Conservation (phyloP, 129 eudicot genomes). For the Saposhnikovia divaricata region DNA sequence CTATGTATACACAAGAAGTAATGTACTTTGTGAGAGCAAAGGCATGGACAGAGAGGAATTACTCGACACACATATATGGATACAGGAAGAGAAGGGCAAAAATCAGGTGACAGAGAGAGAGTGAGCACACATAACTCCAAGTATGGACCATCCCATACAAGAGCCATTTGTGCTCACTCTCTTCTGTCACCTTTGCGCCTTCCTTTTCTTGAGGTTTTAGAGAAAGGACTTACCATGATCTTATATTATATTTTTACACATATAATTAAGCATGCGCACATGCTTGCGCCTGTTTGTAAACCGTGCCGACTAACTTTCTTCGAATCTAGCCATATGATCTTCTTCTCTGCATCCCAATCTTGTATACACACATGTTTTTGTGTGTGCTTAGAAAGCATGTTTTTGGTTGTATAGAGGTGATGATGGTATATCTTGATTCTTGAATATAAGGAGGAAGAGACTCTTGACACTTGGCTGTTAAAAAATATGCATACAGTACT, state of each 20-base stretch:
- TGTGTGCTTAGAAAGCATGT: not conserved
- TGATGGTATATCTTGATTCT: not conserved
- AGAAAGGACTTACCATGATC: too few species aligned
- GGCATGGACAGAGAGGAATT: not conserved
- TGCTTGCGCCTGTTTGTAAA: not conserved
- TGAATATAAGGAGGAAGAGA: not conserved
- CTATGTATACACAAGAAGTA: too few species aligned
- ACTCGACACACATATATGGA: not conserved
- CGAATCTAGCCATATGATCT: not conserved
- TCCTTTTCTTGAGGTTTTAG: not conserved
- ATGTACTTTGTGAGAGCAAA: too few species aligned
- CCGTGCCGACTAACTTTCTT: not conserved
- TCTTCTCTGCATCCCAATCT: not conserved
- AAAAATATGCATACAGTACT: not conserved
- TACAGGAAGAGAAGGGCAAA: too few species aligned
- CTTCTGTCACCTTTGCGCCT: not conserved
- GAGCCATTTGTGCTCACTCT: slow-evolving; percentile 5
- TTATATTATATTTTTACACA: too few species aligned
- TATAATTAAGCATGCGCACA: not conserved
- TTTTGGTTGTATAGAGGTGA: slow-evolving; percentile 2
- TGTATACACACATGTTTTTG: not conserved
- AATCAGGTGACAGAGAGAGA: slow-evolving; percentile 1
- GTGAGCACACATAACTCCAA: not conserved
- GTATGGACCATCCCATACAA: not conserved
- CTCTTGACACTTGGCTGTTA: not conserved